Evolutionary conservation across 1,139 yeast species (phyloP).

Genomic region (Debaryomyces psychrophilus): DNA sequence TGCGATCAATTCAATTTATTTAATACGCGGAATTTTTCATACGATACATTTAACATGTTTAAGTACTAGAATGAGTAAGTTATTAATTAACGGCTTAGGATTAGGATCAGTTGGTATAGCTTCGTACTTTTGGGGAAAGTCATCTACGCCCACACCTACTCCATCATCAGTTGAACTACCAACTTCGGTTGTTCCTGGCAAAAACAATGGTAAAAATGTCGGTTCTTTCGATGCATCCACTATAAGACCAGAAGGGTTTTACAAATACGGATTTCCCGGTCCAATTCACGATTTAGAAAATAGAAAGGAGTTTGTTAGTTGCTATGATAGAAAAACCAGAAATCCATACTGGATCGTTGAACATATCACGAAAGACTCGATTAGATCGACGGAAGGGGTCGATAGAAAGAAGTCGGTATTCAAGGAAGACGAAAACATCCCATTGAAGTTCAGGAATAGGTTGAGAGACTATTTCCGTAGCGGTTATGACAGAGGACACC

Average conservation of each 20-base stretch:
- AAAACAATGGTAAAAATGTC: constrained; percentile 15
- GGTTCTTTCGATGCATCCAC: constrained; percentile 30
- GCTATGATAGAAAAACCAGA: constrained; percentile 81
- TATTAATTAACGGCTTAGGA: constrained; percentile 34
- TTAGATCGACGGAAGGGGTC: constrained; percentile 51
- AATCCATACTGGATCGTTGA: constrained; percentile 92
- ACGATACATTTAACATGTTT: neutral
- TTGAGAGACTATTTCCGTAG: constrained; percentile 88
- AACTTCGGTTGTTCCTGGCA: constrained; percentile 19
- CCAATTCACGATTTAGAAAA: constrained; percentile 83
- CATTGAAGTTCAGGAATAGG: constrained; percentile 71
- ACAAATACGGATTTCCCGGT: constrained; percentile 92
- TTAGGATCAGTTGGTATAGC: constrained; percentile 45
- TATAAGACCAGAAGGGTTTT: constrained; percentile 73
- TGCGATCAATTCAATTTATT: constrained; percentile 1
- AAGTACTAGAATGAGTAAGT: constrained; percentile 32
- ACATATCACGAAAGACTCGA: constrained; percentile 79
- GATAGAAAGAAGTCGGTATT: constrained; percentile 83
- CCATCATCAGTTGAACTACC: constrained; percentile 6
- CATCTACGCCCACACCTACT: constrained; percentile 21
- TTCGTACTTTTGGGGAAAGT: constrained; percentile 48
- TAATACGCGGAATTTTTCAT: constrained; percentile 3
- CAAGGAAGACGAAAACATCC: constrained; percentile 85
- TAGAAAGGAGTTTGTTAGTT: constrained; percentile 76
- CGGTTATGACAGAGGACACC: constrained; percentile 97